Evolutionary conservation across 305 asterid genomes (phyloP).

Genomic region (Fraxinus velutina): DNA sequence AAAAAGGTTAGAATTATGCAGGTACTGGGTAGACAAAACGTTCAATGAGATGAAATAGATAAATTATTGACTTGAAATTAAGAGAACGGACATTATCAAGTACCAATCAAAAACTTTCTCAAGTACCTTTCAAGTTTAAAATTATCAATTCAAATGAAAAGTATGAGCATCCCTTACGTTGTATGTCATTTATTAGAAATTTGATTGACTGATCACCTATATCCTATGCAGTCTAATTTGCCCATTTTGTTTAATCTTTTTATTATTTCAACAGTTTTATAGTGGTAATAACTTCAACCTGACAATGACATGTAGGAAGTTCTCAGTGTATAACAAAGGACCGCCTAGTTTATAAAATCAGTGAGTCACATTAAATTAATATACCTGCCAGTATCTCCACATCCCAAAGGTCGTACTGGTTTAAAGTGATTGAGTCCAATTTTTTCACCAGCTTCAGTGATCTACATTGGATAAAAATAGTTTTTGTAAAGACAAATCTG

Average conservation of each 20-base stretch:
- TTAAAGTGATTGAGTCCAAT: constrained; percentile 84
- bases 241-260: not conserved
- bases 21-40: not conserved
- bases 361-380: constrained; percentile 6
- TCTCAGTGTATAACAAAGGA: not conserved
- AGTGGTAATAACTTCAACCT: not conserved
- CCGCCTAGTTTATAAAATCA: not conserved
- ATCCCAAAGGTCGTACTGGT: constrained; percentile 91
- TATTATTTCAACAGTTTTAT: not conserved
- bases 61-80: not conserved
- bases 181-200: not conserved
- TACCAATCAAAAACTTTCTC: not conserved
- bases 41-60: not conserved
- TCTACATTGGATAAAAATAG: constrained; percentile 39
- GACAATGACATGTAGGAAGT: constrained; percentile 6
- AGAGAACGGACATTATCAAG: not conserved
- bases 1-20: not conserved
- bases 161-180: not conserved
- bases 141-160: not conserved
- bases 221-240: not conserved
- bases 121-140: not conserved
- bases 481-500: constrained; percentile 1
- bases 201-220: not conserved
- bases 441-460: constrained; percentile 62
- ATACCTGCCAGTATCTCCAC: constrained; percentile 99